Conservation (phyloP, 768 basidiomycete species). For the Mycena floridula region DNA sequence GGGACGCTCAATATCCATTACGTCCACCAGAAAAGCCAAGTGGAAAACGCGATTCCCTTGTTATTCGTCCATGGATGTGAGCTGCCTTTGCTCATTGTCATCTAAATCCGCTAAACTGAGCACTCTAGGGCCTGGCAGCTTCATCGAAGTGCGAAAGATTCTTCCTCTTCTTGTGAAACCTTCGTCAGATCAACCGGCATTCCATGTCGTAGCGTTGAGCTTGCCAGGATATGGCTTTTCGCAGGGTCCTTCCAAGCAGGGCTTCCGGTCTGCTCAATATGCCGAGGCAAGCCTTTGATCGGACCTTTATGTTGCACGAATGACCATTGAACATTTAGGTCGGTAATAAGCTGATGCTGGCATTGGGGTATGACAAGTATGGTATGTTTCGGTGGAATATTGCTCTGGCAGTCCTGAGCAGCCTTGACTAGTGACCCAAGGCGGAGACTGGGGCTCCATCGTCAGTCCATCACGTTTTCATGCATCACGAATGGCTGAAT, state of each 20-base stretch:
- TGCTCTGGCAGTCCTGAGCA: background rate
- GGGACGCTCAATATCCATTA: constrained; percentile 28
- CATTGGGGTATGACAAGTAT: constrained; percentile 27
- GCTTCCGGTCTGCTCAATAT: constrained; percentile 29
- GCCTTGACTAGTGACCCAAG: constrained; percentile 24
- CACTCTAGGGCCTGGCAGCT: constrained; percentile 37
- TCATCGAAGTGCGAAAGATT: constrained; percentile 34
- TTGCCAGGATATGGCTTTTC: constrained; percentile 43
- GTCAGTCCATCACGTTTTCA: constrained; percentile 15
- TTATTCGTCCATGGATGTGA: constrained; percentile 8
- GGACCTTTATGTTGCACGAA: background rate
- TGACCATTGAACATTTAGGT: background rate
- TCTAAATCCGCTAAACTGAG: background rate
- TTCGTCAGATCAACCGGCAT: constrained; percentile 28
- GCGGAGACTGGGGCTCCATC: constrained; percentile 34
- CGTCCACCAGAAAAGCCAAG: constrained; percentile 23
- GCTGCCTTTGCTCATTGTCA: background rate
- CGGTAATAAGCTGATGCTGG: constrained; percentile 28
- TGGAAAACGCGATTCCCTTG: constrained; percentile 11
- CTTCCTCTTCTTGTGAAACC: constrained; percentile 30
- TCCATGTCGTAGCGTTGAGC: constrained; percentile 42
- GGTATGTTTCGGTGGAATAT: constrained; percentile 10
- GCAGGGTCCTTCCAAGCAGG: constrained; percentile 32
- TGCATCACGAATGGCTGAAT: background rate
- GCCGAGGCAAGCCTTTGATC: constrained; percentile 22